Evolutionary conservation across 768 basidiomycete genomes (phyloP), one percentile per base, ranked within the genome.

Genomic region (Dendrothele bispora): DNA sequence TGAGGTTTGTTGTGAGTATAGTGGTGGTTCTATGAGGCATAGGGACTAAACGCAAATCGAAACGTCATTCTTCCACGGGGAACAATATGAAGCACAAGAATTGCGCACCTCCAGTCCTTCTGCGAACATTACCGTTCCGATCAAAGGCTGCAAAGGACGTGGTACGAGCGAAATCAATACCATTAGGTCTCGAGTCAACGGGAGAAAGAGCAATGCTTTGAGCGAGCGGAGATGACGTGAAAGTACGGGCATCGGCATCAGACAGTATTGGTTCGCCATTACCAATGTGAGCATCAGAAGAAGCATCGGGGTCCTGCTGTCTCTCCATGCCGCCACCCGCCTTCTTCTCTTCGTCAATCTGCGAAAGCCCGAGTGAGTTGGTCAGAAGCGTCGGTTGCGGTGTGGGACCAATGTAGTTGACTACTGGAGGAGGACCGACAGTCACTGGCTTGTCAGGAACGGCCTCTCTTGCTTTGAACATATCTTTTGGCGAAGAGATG

Each of bases 161-260:
- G 18, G 46, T 25, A 21, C 39, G 39, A 3, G 37, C 26, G 17
- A 47, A 39, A 7, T 39, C 48, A 5, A 41, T 40, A 11, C 48
- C 46, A 28, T 22, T n/a, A n/a, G 39, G 30, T 5, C 30, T n/a
- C n/a, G n/a, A n/a, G n/a, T n/a, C n/a, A n/a, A n/a, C 49, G 2
- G 59, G 55, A 24, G 61, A 55, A 25, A 70, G 59, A 11, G 54
- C 43, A 3, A 62, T 43, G 30, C 58, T 61, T 15, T 45, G 55
- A 1, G 58, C 59, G 20, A 57, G 62, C 10, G 71, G 69, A 4
- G 69, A 71, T 7, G 68, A 69, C 1, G 62, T 62, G 39, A 71
- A 60, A 14, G 65, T 62, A 12, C 58, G 57, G 11, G 46, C 57
- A 27, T 66, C 64, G 3, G 59, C 52, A n/a, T n/a, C n/a, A n/a